Evolutionary conservation across 257 asterid species (phyloP).

Genomic region (Solanum gracilifrons): DNA sequence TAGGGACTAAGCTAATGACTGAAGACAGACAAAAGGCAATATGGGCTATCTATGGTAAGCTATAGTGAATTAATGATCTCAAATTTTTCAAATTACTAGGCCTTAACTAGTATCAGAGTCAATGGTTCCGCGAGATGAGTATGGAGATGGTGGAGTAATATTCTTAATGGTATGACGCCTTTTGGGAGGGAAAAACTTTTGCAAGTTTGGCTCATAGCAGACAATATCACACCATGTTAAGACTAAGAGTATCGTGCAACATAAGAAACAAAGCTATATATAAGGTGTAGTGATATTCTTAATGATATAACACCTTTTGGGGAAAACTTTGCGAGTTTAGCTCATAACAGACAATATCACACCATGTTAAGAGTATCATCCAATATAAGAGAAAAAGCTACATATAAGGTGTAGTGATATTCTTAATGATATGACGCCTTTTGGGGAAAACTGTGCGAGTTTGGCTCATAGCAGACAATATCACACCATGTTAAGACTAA

Average conservation of each 20-base stretch:
- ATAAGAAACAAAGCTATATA: not conserved
- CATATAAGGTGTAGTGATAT: too few relatives aligned
- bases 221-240: not conserved
- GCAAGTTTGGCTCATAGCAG: not conserved
- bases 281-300: not conserved
- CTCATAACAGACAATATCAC: not conserved
- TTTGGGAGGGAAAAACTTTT: not conserved
- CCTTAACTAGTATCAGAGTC: not conserved
- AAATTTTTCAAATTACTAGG: not conserved
- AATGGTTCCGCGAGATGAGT: not conserved
- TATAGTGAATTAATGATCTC: not conserved
- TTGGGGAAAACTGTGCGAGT: too few relatives aligned
- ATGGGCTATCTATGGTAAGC: constrained; percentile 80
- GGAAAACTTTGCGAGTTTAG: not conserved
- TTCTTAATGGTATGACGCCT: not conserved
- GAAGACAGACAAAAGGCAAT: constrained; percentile 67
- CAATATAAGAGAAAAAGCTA: not conserved
- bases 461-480: not conserved
- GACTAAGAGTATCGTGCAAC: not conserved
- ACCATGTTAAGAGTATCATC: not conserved
- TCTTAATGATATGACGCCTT: too few relatives aligned
- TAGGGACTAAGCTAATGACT: constrained; percentile 75
- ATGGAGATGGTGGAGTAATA: not conserved
- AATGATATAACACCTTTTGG: not conserved
- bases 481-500: too few relatives aligned